Percentiles rank a stretch among this genome's conserved stretches.
Conservation (phyloP, 2,329 filamentous ascomycete species). For the Mycosphaerella arachidis region DNA sequence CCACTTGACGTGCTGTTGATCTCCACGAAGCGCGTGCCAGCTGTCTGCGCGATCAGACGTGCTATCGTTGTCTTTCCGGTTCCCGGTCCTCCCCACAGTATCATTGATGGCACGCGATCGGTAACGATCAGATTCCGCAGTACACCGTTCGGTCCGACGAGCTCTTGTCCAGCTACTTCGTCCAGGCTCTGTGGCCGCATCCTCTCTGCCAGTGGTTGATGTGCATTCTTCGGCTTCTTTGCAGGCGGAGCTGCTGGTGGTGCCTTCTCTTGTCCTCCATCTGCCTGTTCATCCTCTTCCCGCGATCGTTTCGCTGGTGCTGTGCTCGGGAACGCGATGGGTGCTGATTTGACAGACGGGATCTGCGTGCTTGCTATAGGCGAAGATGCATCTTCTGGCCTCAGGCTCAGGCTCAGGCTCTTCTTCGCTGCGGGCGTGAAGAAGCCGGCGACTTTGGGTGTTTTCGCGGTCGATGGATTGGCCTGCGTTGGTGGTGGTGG, state of each 20-base stretch:
- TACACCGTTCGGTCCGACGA: constrained; percentile 80
- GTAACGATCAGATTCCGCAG: constrained; percentile 80
- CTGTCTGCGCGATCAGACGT: constrained; percentile 76
- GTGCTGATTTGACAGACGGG: constrained; percentile 11
- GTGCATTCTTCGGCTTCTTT: constrained; percentile 60
- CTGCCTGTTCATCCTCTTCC: constrained; percentile 22
- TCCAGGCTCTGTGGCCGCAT: constrained; percentile 84
- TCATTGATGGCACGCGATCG: constrained; percentile 86
- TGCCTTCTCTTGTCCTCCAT: constrained; percentile 5
- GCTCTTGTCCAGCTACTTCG: constrained; percentile 84
- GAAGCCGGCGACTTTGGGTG: constrained; percentile 51
- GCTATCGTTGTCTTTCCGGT: constrained; percentile 91
- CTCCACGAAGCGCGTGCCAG: constrained; percentile 84
- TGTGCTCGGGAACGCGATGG: constrained; percentile 19
- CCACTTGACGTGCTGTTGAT: constrained; percentile 90
- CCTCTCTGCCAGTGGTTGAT: constrained; percentile 83
- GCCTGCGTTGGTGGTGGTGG: constrained; percentile 33
- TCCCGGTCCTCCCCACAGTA: constrained; percentile 80
- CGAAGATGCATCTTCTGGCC: constrained; percentile 25
- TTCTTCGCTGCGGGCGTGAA: constrained; percentile 48
- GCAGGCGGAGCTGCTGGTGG: constrained; percentile 50
- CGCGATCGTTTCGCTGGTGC: constrained; percentile 26
- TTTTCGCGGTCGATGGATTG: constrained; percentile 27
- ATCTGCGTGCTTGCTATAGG: constrained; percentile 21
- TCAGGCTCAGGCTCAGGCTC: constrained; percentile 27